phyloP scores from a whole-genome alignment of 768 basidiomycete species.

The Tephrocybe sp. region DNA sequence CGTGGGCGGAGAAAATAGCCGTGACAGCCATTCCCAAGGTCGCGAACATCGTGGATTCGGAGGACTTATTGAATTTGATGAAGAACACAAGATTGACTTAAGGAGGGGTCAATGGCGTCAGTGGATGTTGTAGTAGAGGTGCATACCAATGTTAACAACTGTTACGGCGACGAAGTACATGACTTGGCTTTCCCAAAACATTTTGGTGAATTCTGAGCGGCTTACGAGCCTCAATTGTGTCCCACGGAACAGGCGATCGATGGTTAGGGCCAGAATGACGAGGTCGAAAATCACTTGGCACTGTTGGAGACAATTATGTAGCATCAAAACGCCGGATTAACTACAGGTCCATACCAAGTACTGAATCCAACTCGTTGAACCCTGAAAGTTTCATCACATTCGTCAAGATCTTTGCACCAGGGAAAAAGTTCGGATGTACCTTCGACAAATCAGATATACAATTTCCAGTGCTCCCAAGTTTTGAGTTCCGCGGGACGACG shows the following conservation, averaged over 20 bases:
- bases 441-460: slow-evolving; percentile 20
- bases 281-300: slow-evolving; percentile 20
- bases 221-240: slow-evolving; percentile 14
- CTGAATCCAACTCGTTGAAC: slow-evolving; percentile 21
- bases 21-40: slow-evolving; percentile 22
- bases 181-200: slow-evolving; percentile 21
- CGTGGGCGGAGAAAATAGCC: slow-evolving; percentile 18
- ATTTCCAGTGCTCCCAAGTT: slow-evolving; percentile 16
- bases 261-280: slow-evolving; percentile 19
- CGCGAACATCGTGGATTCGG: slow-evolving; percentile 21
- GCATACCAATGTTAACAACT: slow-evolving; percentile 18
- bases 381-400: slow-evolving; percentile 6
- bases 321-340: not conserved
- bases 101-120: not conserved
- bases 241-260: slow-evolving; percentile 18
- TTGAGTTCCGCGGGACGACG: slow-evolving; percentile 18
- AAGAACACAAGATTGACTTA: slow-evolving; percentile 21
- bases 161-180: slow-evolving; percentile 22
- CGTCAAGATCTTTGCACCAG: not conserved
- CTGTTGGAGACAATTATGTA: not conserved
- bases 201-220: slow-evolving; percentile 20
- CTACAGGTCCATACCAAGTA: slow-evolving; percentile 12
- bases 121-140: not conserved
- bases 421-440: slow-evolving; percentile 2
- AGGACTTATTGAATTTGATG: slow-evolving; percentile 18